Evolutionary conservation across 148 eudicot species (phyloP), one percentile per base, ranked within the genome.

Genomic region (Camellia lanceoleosa): DNA sequence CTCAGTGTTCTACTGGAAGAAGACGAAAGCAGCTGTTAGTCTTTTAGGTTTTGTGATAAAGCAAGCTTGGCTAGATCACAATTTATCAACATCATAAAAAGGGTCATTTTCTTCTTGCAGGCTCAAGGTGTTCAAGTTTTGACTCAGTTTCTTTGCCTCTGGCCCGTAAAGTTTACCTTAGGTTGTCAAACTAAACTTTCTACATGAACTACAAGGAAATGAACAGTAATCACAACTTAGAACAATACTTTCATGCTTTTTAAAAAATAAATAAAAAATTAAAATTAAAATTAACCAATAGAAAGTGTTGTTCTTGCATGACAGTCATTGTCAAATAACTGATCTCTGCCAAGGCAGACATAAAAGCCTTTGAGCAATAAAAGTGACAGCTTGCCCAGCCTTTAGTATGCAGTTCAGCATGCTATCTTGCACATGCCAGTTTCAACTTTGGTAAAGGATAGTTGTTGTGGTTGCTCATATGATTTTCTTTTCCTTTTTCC

Each of bases 11-110:
- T 18, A 0, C 30, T 0, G 30, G 0, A 23, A 23, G 30, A 69
- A 69, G 23, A 69, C 19, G 55, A 46, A 69, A 52, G 73, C 44
- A 69, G 73, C 73, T 69, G 30, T 69, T 10, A 54, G 13, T 54
- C 6, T 69, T 46, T 44, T 16, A 3, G 47, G n/a, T 15, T 46
- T n/a, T 1, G 54, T 15, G 13, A 18, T 7, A 49, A 69, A n/a
- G 54, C 55, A 16, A 69, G 73, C 73, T 69, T 69, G 73, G 23
- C 8, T 15, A n/a, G 5, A 30, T 71, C 74, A 71, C 16, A 19
- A 51, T 19, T 71, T 41, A 47, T 71, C 18, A 5, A 20, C 4
- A 18, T 6, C 60, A 56, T 56, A 14, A 13, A 56, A 56, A 56
- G 12, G 60, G 12, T 56, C 60, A 56, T 56, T 23, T 3, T 18